Percentiles rank a stretch among this genome's conserved stretches.
Evolutionary conservation across 2,329 filamentous ascomycete genomes (phyloP).

Genomic region (Colletotrichum karsti): DNA sequence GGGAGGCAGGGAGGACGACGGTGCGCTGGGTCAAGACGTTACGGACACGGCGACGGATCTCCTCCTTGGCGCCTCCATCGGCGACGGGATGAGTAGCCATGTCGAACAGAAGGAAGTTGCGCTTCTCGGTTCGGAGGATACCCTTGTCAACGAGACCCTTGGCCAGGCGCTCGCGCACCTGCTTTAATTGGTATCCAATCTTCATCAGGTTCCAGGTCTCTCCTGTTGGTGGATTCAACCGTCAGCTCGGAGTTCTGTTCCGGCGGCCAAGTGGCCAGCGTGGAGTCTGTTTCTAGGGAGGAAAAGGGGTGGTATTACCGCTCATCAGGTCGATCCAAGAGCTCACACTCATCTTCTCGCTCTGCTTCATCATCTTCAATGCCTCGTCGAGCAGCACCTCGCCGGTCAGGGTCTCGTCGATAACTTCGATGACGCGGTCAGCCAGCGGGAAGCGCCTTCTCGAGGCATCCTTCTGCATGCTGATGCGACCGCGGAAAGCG

Average conservation of each 20-base stretch:
- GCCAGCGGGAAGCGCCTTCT: constrained; percentile 91
- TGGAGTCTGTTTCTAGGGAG: constrained; percentile 9
- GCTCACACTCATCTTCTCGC: constrained; percentile 99
- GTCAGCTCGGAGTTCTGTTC: constrained; percentile 4
- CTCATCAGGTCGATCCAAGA: constrained; percentile 99
- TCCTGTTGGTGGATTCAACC: constrained; percentile 61
- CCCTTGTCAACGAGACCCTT: constrained; percentile 99
- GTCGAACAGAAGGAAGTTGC: constrained; percentile 99
- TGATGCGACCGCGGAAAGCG: constrained; percentile 93
- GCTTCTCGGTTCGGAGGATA: constrained; percentile 97
- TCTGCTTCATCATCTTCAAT: constrained; percentile 99
- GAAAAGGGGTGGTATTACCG: constrained; percentile 64
- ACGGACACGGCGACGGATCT: constrained; percentile 91
- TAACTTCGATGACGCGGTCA: constrained; percentile 94
- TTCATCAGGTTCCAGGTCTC: constrained; percentile 99
- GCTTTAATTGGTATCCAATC: constrained; percentile 99
- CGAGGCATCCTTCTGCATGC: constrained; percentile 97
- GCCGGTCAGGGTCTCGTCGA: constrained; percentile 95
- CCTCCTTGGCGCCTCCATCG: constrained; percentile 96
- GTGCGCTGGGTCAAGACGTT: constrained; percentile 94
- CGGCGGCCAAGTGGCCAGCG: neutral
- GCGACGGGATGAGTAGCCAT: constrained; percentile 99
- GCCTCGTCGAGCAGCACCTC: constrained; percentile 98
- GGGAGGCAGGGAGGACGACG: constrained; percentile 84
- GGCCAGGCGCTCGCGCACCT: constrained; percentile 95